Evolutionary conservation across 306 rosid genomes (phyloP).

Genomic region (Quercus aquifolioides): DNA sequence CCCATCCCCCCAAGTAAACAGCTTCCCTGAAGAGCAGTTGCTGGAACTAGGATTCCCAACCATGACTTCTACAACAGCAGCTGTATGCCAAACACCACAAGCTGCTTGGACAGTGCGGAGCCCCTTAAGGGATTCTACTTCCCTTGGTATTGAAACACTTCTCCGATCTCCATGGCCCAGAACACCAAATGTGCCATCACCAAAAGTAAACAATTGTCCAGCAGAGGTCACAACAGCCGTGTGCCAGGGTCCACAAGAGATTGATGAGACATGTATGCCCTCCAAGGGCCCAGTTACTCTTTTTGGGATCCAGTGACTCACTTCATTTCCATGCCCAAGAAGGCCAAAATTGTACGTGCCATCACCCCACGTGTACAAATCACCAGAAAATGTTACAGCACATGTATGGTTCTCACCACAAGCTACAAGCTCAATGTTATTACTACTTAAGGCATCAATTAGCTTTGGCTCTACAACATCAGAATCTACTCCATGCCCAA

Average conservation of each 20-base stretch:
- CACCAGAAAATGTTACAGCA: slow-evolving; percentile 97
- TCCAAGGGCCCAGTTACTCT: slow-evolving; percentile 93
- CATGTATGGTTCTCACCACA: slow-evolving; percentile 99
- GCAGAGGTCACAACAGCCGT: slow-evolving; percentile 96
- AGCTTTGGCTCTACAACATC: slow-evolving; percentile 91
- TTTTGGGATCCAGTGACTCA: slow-evolving; percentile 98
- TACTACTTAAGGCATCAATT: slow-evolving; percentile 77
- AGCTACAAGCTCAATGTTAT: slow-evolving; percentile 93
- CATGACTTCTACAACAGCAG: slow-evolving; percentile 99
- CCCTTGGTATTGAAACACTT: slow-evolving; percentile 84
- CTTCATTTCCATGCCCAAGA: slow-evolving; percentile 97
- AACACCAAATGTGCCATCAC: slow-evolving; percentile 98
- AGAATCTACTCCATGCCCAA: slow-evolving; percentile 97
- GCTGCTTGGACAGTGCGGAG: slow-evolving; percentile 94
- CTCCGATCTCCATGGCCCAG: slow-evolving; percentile 87
- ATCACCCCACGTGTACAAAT: slow-evolving; percentile 98
- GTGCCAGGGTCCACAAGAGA: slow-evolving; percentile 99
- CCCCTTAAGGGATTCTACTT: slow-evolving; percentile 96
- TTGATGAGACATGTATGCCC: slow-evolving; percentile 88
- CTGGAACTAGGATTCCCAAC: slow-evolving; percentile 91
- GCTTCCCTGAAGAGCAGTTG: slow-evolving; percentile 91
- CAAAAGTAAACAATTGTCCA: slow-evolving; percentile 95
- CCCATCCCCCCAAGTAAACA: slow-evolving; percentile 99
- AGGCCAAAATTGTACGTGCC: slow-evolving; percentile 91
- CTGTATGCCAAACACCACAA: slow-evolving; percentile 99